Evolutionary conservation across 2,329 filamentous ascomycete species (phyloP), one percentile per base, ranked within the genome.

Genomic region (Ophiostoma perfectum): DNA sequence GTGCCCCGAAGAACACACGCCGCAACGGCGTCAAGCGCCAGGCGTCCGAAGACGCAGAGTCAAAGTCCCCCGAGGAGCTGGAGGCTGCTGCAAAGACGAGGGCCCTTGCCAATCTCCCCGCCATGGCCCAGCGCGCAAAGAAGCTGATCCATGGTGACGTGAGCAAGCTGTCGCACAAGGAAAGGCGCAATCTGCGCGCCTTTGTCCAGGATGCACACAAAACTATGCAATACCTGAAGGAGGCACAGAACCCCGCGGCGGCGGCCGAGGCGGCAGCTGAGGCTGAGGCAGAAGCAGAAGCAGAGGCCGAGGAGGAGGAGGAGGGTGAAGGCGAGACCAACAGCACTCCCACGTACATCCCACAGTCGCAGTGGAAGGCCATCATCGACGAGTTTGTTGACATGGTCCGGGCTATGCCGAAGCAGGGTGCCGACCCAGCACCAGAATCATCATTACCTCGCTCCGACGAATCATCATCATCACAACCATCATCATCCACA

Each of bases 171-270:
- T 84, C 84, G 44, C 90, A 86, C 67, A 90, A 88, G 76, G 87
- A 89, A 76, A 95, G 94, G 81, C 87, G 89, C 75, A 84, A 88
- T 67, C 82, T 96, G 67, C 90, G 92, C 66, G 80, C 83, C n/a
- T 91, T 96, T 79, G 81, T 89, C 70, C 84, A 84, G 73, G 82
- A 85, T 39, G 83, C 91, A 63, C 86, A 86, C 74, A 82, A 84
- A 63, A 84, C 90, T 62, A 81, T 94, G 64, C 41, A 44, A 18
- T 44, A 44, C 63, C 63, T 64, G n/a, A 44, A 47, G n/a, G 63
- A 44, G 42, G 63, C 41, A 44, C 63, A 64, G 38, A 60, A 38
- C 9, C 18, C 41, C 36, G 16, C 63, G 9, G 63, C 63, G 41
- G 41, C 16, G 2, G 81, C 83, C 66, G 82, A 84, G 68, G 81